Evolutionary conservation across 441 rosid species (phyloP).

Genomic region (Populus tomentosa): DNA sequence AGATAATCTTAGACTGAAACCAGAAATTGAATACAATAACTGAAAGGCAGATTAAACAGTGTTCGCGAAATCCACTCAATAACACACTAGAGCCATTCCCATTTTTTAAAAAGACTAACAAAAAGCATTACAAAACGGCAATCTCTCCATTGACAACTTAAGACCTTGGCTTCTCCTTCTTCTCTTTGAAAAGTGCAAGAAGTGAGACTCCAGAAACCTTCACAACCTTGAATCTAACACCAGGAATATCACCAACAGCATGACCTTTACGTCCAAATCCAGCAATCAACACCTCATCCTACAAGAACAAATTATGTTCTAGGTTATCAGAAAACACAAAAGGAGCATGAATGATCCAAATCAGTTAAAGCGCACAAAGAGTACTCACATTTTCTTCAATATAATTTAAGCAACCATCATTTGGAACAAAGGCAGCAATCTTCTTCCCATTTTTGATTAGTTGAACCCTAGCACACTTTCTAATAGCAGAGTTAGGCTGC

Average conservation of each 20-base stretch:
- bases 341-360: not conserved
- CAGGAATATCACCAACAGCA: too few relatives aligned
- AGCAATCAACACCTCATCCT: too few relatives aligned
- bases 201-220: too few relatives aligned
- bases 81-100: constrained; percentile 12
- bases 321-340: not conserved
- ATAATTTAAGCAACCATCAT: constrained; percentile 42
- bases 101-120: constrained; percentile 9
- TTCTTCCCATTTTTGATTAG: constrained; percentile 75
- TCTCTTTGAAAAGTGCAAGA: too few relatives aligned
- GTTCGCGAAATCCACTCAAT: constrained; percentile 22
- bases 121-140: not conserved
- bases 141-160: constrained; percentile 10
- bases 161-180: constrained; percentile 22
- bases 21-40: constrained; percentile 14
- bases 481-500: constrained; percentile 75
- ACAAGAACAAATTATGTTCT: not conserved
- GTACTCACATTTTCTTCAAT: constrained; percentile 63
- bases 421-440: constrained; percentile 50
- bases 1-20: not conserved
- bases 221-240: too few relatives aligned
- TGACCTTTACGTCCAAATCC: too few relatives aligned
- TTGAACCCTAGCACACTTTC: constrained; percentile 73
- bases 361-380: not conserved
- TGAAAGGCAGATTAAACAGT: constrained; percentile 1